A percentile compares a stretch with the other conserved stretches of the same genome.
These are phyloP conservation scores for Trichoderma erinaceum DNA, from an alignment of 495 filamentous ascomycete species.

Conservation along the genomic window DNA sequence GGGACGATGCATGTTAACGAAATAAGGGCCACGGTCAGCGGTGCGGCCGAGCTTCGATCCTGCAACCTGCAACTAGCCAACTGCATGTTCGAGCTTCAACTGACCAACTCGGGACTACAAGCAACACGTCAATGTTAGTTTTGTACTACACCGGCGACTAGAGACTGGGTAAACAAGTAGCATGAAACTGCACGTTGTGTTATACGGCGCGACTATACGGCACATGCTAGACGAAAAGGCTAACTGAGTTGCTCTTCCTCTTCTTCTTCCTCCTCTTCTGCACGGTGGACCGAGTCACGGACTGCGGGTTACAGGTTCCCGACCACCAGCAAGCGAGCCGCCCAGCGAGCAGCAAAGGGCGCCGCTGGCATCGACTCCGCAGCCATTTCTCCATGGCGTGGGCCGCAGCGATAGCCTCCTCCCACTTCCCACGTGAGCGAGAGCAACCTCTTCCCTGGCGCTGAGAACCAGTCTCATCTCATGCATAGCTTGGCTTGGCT, in stretches of 20 bases:
- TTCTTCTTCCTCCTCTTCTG: no score
- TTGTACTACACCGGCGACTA: no score
- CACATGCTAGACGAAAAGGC: neutral
- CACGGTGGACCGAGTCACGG: no score
- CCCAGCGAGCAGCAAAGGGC: no score
- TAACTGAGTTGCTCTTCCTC: no score
- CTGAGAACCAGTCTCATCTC: slow-evolving; percentile 2
- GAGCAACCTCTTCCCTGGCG: neutral
- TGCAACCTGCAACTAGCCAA: neutral
- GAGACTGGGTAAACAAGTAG: no score
- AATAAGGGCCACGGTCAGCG: neutral
- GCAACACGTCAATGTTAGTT: neutral
- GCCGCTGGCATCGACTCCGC: neutral
- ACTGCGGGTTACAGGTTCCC: no score
- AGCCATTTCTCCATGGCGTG: neutral
- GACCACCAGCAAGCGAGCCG: no score
- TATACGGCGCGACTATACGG: neutral
- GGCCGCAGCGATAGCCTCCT: neutral
- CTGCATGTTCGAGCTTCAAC: neutral
- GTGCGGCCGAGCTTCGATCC: slow-evolving; percentile 1
- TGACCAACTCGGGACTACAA: neutral
- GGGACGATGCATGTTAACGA: no score
- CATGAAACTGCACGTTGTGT: neutral
- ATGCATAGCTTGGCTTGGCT: neutral
- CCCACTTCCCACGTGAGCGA: neutral